phyloP scores from a whole-genome alignment of 805 yeast species.

The Torulaspora maleeae region DNA sequence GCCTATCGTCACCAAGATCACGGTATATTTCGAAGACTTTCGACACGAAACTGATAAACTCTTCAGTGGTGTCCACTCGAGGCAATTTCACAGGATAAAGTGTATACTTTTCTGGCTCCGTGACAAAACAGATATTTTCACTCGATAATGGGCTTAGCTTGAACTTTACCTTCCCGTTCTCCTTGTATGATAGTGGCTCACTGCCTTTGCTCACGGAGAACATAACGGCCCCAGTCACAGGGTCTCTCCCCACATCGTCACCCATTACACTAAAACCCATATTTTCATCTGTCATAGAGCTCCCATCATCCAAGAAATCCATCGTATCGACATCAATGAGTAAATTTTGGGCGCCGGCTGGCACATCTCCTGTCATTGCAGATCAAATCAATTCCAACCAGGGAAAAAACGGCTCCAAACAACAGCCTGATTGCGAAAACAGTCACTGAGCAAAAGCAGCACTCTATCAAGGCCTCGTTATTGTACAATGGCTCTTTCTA shows the following conservation, averaged over 20 bases:
- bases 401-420: neutral
- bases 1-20: slow-evolving; percentile 42
- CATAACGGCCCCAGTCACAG: slow-evolving; percentile 22
- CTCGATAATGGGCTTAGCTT: slow-evolving; percentile 44
- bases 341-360: slow-evolving; percentile 10
- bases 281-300: slow-evolving; percentile 11
- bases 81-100: slow-evolving; percentile 40
- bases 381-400: neutral
- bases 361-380: slow-evolving; percentile 9
- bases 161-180: slow-evolving; percentile 37
- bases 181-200: slow-evolving; percentile 15
- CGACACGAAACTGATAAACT: slow-evolving; percentile 46
- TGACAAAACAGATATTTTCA: slow-evolving; percentile 40
- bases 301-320: slow-evolving; percentile 22
- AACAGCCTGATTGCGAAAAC: neutral
- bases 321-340: slow-evolving; percentile 30
- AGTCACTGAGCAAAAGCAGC: neutral
- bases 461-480: neutral
- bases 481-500: neutral
- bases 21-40: slow-evolving; percentile 51
- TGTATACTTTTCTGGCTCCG: slow-evolving; percentile 40
- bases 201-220: slow-evolving; percentile 15
- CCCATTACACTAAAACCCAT: neutral
- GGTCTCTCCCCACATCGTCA: slow-evolving; percentile 24
- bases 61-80: slow-evolving; percentile 39